Evolutionary conservation across 1,284 basidiomycete species (phyloP).

Genomic region (Heterobasidion occidentale): DNA sequence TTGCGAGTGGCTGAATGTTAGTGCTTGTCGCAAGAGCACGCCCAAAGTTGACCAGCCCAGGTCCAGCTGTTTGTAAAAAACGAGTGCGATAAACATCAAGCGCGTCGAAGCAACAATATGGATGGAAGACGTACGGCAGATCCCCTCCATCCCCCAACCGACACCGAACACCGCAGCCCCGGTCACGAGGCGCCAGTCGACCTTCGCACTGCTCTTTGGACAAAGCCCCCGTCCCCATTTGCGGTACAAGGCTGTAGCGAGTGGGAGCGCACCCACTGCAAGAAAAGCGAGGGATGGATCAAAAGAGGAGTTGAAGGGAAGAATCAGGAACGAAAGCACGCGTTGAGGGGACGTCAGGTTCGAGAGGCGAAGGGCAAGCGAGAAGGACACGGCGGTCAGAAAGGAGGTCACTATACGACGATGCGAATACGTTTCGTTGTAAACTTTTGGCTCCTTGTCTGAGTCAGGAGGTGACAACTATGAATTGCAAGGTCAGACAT

Average conservation of each 20-base stretch:
- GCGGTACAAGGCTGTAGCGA: constrained; percentile 32
- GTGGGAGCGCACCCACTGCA: constrained; percentile 38
- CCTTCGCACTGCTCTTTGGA: constrained; percentile 27
- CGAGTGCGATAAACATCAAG: background rate
- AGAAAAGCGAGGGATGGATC: constrained; percentile 46
- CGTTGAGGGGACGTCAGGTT: constrained; percentile 46
- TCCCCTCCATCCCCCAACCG: constrained; percentile 60
- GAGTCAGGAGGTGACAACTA: background rate
- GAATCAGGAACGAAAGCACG: constrained; percentile 48
- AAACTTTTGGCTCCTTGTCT: background rate
- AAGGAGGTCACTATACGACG: constrained; percentile 24
- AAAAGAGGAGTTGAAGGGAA: constrained; percentile 39
- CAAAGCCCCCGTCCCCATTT: constrained; percentile 20
- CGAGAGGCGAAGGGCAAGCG: constrained; percentile 47
- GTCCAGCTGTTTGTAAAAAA: constrained; percentile 33
- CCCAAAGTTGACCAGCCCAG: constrained; percentile 48
- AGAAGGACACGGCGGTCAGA: constrained; percentile 43
- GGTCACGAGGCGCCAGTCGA: constrained; percentile 42
- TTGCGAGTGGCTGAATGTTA: constrained; percentile 21
- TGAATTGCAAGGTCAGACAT: background rate
- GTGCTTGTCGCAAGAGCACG: constrained; percentile 29
- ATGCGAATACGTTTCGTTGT: background rate
- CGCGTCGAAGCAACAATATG: background rate
- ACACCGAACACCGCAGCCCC: constrained; percentile 57
- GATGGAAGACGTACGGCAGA: constrained; percentile 46